phyloP scores from a whole-genome alignment of 2,329 filamentous ascomycete species.

The Fusarium papillatum region DNA sequence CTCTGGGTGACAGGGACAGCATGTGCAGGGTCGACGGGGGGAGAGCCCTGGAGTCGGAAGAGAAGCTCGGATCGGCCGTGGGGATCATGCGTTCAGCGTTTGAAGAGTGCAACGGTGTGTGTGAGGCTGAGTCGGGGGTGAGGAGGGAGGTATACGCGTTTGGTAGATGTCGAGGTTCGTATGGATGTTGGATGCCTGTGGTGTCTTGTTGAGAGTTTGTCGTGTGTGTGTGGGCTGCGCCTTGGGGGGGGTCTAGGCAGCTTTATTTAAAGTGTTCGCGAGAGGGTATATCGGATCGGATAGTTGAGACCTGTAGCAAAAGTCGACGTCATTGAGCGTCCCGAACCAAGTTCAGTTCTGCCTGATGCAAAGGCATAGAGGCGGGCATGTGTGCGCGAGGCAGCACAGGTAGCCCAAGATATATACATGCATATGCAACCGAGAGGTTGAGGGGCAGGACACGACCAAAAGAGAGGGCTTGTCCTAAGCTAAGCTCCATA shows the following conservation, averaged over 20 bases:
- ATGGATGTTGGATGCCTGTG: conserved; percentile 3
- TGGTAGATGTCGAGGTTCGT: not conserved
- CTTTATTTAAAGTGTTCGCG: conserved; percentile 3
- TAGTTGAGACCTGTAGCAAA: conserved; percentile 8
- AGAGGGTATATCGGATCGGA: conserved; percentile 13
- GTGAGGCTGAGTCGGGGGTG: conserved; percentile 7
- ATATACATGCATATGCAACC: conserved; percentile 22
- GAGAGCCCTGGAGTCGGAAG: conserved; percentile 29
- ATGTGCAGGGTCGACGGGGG: conserved; percentile 37
- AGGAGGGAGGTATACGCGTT: not conserved
- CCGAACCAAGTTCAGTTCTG: conserved; percentile 28
- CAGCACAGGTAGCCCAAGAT: conserved; percentile 12
- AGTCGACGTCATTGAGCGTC: conserved; percentile 40
- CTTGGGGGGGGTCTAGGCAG: conserved; percentile 1
- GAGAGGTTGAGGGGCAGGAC: conserved; percentile 6
- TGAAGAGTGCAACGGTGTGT: conserved; percentile 19
- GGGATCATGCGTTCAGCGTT: conserved; percentile 40
- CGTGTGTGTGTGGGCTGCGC: not conserved
- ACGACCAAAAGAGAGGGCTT: not conserved
- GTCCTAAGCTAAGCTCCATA: conserved; percentile 12
- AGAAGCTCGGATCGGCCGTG: conserved; percentile 35
- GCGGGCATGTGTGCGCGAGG: conserved; percentile 15
- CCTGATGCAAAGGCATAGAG: conserved; percentile 33
- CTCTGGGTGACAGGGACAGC: conserved; percentile 40
- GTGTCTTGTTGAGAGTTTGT: not conserved